These are phyloP conservation scores for Candolleomyces efflorescens DNA, from an alignment of 768 basidiomycete genomes.

Conservation along the genomic window DNA sequence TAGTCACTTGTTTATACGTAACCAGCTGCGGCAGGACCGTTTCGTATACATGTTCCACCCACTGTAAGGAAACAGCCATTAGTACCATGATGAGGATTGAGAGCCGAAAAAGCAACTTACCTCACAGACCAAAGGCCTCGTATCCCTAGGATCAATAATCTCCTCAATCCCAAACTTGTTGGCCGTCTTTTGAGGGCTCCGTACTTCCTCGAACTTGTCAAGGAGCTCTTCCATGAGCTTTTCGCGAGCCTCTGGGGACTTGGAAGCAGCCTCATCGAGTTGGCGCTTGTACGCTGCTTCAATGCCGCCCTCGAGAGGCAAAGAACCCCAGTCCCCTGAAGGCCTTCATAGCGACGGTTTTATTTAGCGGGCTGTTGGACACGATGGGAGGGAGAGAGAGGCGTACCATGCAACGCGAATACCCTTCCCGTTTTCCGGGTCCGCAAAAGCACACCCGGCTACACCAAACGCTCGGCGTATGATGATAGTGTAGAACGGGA, in stretches of 20 bases:
- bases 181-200: constrained; percentile 34
- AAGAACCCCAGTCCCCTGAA: constrained; percentile 39
- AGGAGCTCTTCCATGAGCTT: constrained; percentile 30
- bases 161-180: constrained; percentile 37
- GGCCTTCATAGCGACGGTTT: constrained; percentile 26
- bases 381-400: background rate
- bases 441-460: constrained; percentile 33
- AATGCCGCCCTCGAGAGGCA: constrained; percentile 37
- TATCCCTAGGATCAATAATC: constrained; percentile 38
- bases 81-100: no score
- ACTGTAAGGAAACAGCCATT: constrained; percentile 19
- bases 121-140: constrained; percentile 31
- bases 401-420: constrained; percentile 34
- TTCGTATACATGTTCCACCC: constrained; percentile 30
- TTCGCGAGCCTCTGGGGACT: constrained; percentile 27
- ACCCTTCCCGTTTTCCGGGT: constrained; percentile 31
- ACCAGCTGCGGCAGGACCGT: constrained; percentile 30
- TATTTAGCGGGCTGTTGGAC: background rate
- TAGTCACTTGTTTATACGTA: constrained; percentile 18
- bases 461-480: constrained; percentile 36
- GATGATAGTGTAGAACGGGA: constrained; percentile 35
- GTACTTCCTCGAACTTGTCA: constrained; percentile 31
- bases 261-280: constrained; percentile 21
- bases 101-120: constrained; percentile 19
- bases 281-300: constrained; percentile 40